Conservation (phyloP, 352 stramenopile genomes). For the Pythium coloratum region DNA sequence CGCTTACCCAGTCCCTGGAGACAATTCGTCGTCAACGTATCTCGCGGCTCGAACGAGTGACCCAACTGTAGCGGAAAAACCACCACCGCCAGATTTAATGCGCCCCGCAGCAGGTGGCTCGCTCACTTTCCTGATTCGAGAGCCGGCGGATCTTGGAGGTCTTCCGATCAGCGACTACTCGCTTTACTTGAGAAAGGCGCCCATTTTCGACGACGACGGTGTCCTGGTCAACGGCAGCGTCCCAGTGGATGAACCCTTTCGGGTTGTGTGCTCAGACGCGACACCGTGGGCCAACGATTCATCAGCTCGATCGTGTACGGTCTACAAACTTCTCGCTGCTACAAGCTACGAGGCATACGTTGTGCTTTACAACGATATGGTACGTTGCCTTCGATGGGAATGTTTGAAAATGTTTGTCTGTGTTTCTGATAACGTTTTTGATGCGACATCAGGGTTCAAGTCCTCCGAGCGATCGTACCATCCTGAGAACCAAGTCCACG, state of each 20-base stretch:
- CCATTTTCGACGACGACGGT: neutral
- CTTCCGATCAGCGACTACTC: slow-evolving; percentile 31
- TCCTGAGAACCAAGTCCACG: slow-evolving; percentile 29
- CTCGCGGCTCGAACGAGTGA: slow-evolving; percentile 27
- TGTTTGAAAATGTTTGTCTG: neutral
- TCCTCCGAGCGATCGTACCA: slow-evolving; percentile 13
- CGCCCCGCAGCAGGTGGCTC: slow-evolving; percentile 28
- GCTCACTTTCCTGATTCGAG: slow-evolving; percentile 36
- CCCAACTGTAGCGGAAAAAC: slow-evolving; percentile 27
- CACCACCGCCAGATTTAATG: slow-evolving; percentile 11
- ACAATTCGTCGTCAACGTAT: neutral
- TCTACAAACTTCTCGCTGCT: slow-evolving; percentile 35
- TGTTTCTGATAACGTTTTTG: neutral
- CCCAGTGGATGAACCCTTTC: slow-evolving; percentile 13
- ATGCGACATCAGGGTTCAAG: slow-evolving; percentile 36
- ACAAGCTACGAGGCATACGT: slow-evolving; percentile 55
- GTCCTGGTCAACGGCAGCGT: neutral
- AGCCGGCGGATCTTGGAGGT: slow-evolving; percentile 37
- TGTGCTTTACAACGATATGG: slow-evolving; percentile 38
- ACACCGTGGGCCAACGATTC: slow-evolving; percentile 10
- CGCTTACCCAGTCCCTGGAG: slow-evolving; percentile 23
- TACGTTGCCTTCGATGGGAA: slow-evolving; percentile 13
- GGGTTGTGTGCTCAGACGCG: slow-evolving; percentile 18
- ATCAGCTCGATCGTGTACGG: slow-evolving; percentile 28
- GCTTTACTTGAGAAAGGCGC: slow-evolving; percentile 35